A percentile compares a stretch with the other conserved stretches of the same genome.
Conservation (phyloP, 306 rosid species). For the Trifolium dubium region DNA sequence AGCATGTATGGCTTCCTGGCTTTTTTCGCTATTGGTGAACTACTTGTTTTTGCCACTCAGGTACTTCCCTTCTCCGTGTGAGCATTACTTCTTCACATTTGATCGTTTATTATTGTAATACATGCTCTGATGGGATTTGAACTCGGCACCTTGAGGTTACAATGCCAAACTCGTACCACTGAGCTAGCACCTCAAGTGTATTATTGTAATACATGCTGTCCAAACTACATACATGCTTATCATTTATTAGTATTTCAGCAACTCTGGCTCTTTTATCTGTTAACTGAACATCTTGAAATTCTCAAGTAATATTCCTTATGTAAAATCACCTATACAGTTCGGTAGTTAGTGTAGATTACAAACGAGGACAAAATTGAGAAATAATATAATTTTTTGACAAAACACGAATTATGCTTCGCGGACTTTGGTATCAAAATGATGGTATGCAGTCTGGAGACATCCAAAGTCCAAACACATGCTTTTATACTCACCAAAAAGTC, state of each 20-base stretch:
- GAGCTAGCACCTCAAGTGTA: too few relatives aligned
- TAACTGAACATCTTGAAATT: too few relatives aligned
- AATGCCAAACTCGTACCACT: too few relatives aligned
- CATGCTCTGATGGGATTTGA: not conserved
- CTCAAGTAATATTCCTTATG: too few relatives aligned
- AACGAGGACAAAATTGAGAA: not conserved
- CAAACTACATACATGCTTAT: constrained; percentile 24
- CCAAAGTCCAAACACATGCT: not conserved
- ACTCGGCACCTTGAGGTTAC: too few relatives aligned
- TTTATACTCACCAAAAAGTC: not conserved
- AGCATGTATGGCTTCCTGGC: constrained; percentile 73
- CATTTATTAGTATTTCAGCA: constrained; percentile 9
- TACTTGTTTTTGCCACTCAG: constrained; percentile 87
- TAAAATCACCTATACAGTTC: constrained; percentile 19
- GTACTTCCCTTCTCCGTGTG: constrained; percentile 46
- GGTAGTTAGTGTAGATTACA: not conserved
- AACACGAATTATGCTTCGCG: not conserved
- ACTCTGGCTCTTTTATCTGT: not conserved
- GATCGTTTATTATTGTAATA: constrained; percentile 13
- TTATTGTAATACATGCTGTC: not conserved
- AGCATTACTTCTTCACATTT: constrained; percentile 6
- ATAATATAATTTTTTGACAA: not conserved
- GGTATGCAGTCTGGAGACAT: not conserved
- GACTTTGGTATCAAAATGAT: not conserved
- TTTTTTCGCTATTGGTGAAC: constrained; percentile 79